phyloP scores from a whole-genome alignment of 2,329 filamentous ascomycete genomes.

The Aspergillus ruber region DNA sequence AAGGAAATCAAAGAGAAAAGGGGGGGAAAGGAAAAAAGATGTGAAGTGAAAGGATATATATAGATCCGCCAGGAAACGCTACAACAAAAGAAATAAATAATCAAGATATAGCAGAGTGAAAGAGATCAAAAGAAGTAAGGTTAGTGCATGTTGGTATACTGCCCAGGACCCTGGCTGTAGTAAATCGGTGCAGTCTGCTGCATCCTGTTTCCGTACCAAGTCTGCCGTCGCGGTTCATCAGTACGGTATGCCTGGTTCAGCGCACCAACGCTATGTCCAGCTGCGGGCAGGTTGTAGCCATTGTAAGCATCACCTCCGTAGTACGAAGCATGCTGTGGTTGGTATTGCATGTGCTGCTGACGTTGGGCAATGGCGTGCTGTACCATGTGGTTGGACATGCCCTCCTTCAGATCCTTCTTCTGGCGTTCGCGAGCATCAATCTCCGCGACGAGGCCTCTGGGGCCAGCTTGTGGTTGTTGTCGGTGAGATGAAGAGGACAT shows the following conservation, averaged over 20 bases:
- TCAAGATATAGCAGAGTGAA: too few species aligned
- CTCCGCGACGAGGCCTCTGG: constrained; percentile 64
- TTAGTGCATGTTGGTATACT: constrained; percentile 13
- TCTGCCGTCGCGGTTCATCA: constrained; percentile 27
- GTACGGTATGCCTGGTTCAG: constrained; percentile 24
- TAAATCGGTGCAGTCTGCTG: constrained; percentile 20
- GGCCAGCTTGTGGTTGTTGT: constrained; percentile 42
- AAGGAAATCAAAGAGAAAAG: constrained; percentile 1
- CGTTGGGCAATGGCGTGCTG: constrained; percentile 66
- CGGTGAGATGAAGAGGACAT: constrained; percentile 53
- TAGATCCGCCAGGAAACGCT: not conserved
- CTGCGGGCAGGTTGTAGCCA: constrained; percentile 30
- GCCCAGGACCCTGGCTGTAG: constrained; percentile 20
- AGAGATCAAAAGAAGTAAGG: too few species aligned
- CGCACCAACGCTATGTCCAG: constrained; percentile 33
- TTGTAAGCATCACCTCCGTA: constrained; percentile 11
- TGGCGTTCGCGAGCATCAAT: constrained; percentile 77
- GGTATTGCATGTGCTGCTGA: constrained; percentile 50
- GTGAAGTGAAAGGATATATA: too few species aligned
- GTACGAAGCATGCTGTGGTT: constrained; percentile 26
- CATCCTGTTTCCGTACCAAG: constrained; percentile 24
- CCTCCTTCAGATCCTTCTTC: constrained; percentile 63
- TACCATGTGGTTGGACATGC: constrained; percentile 62
- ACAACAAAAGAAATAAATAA: constrained; percentile 3
- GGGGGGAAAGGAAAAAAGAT: not conserved